These are phyloP conservation scores for Suillus clintonianus DNA, from an alignment of 768 basidiomycete genomes.

Conservation along the genomic window DNA sequence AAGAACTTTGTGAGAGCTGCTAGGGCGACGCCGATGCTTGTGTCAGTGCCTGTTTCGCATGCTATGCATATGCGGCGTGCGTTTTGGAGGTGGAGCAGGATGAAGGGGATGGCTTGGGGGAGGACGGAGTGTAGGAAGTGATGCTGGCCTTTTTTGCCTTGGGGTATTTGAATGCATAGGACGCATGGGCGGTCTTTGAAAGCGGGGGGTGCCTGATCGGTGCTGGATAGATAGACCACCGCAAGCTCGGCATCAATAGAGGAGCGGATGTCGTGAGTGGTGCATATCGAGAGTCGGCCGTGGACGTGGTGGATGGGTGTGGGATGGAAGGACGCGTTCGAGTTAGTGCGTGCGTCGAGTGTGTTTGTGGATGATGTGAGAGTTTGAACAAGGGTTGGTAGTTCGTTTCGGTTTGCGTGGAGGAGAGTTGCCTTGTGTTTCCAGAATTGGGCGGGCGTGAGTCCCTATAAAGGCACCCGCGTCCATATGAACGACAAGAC, in stretches of 20 bases:
- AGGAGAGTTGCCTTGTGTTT: conserved; percentile 51
- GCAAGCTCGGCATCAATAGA: conserved; percentile 8
- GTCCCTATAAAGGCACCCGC: conserved; percentile 50
- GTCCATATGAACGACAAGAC: too few species aligned
- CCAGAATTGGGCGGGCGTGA: conserved; percentile 80
- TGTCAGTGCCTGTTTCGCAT: conserved; percentile 61
- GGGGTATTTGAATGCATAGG: conserved; percentile 28
- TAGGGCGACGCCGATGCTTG: conserved; percentile 63
- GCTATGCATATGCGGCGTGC: conserved; percentile 47
- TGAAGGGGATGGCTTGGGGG: conserved; percentile 50
- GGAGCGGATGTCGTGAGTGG: conserved; percentile 28
- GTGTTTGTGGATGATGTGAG: conserved; percentile 10
- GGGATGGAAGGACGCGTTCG: background rate
- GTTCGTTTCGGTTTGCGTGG: conserved; percentile 43
- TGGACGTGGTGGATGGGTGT: conserved; percentile 28
- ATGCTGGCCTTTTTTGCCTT: conserved; percentile 57
- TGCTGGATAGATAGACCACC: conserved; percentile 17
- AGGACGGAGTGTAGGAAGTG: conserved; percentile 51
- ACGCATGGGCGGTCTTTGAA: conserved; percentile 5
- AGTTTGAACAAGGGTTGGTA: conserved; percentile 38
- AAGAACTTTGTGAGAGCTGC: conserved; percentile 62
- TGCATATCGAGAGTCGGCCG: conserved; percentile 45
- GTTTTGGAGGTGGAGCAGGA: conserved; percentile 37
- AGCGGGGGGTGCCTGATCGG: background rate
- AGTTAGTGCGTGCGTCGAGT: background rate